Evolutionary conservation across 2,329 filamentous ascomycete genomes (phyloP).

Genomic region (Microthyrium microscopicum): DNA sequence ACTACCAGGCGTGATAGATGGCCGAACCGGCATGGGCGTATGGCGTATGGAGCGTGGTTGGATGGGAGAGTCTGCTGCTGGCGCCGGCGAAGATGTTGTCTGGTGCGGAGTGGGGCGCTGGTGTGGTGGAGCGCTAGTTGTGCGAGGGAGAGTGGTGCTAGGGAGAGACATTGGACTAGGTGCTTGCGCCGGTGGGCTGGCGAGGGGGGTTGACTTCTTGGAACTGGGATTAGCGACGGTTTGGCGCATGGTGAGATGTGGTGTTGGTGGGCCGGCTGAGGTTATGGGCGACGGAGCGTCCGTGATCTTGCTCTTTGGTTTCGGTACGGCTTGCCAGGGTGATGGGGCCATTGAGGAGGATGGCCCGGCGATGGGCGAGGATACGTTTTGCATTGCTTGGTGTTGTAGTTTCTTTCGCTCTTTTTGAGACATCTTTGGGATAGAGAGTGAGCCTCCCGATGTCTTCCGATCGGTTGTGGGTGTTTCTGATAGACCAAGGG

Average conservation of each 20-base stretch:
- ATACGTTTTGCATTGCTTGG: conserved; percentile 20
- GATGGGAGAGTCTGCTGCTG: conserved; percentile 11
- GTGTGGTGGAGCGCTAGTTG: conserved; percentile 6
- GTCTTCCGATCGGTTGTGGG: conserved; percentile 22
- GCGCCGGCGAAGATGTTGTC: conserved; percentile 12
- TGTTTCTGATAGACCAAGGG: conserved; percentile 32
- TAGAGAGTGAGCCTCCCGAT: conserved; percentile 21
- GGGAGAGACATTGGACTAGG: too few relatives aligned
- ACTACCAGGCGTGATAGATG: conserved; percentile 37
- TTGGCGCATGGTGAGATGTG: conserved; percentile 44
- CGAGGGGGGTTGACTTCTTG: too few relatives aligned
- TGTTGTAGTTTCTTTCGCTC: conserved; percentile 62
- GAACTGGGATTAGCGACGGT: conserved; percentile 34
- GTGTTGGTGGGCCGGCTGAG: conserved; percentile 19
- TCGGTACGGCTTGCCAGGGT: conserved; percentile 33
- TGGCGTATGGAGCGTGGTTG: conserved; percentile 16
- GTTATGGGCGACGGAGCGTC: background rate
- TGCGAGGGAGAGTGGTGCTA: too few relatives aligned
- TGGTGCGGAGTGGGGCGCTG: conserved; percentile 11
- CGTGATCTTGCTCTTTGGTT: conserved; percentile 27
- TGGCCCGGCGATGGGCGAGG: conserved; percentile 8
- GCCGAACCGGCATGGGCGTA: conserved; percentile 21
- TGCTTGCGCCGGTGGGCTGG: too few relatives aligned
- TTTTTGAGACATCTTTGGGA: conserved; percentile 76
- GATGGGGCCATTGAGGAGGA: conserved; percentile 49